A percentile compares a stretch with the other conserved stretches of the same genome.
Conservation (phyloP, 345 rosid genomes). For the Pistacia vera region DNA sequence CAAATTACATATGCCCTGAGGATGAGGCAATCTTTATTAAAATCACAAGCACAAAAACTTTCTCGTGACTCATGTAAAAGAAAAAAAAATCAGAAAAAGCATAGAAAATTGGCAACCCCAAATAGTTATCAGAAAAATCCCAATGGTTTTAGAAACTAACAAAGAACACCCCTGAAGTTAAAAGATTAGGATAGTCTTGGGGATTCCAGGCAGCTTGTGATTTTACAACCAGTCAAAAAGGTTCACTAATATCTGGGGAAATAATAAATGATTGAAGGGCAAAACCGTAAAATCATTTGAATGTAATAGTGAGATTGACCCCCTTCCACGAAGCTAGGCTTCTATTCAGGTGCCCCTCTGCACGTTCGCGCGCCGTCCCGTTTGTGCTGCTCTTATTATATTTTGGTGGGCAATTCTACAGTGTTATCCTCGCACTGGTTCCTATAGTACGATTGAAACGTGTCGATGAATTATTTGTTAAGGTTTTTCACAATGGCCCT, state of each 20-base stretch:
- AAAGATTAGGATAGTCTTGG: no score
- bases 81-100: no score
- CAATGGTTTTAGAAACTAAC: background rate
- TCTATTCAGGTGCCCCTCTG: background rate
- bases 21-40: background rate
- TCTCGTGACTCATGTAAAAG: background rate
- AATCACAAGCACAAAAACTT: background rate
- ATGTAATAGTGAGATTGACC: background rate
- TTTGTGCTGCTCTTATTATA: background rate
- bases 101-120: no score
- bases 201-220: background rate
- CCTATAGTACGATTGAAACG: background rate
- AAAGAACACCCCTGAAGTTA: no score
- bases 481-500: no score
- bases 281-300: background rate
- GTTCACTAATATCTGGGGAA: no score
- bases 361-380: constrained; percentile 7
- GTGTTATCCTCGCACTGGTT: background rate
- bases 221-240: no score
- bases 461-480: no score
- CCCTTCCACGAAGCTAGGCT: constrained; percentile 11
- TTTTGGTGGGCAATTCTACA: background rate
- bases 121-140: no score
- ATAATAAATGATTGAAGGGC: background rate
- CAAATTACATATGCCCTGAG: background rate